Evolutionary conservation across 169 alveolate species (phyloP).

Genomic region (Plasmodium gonderi): DNA sequence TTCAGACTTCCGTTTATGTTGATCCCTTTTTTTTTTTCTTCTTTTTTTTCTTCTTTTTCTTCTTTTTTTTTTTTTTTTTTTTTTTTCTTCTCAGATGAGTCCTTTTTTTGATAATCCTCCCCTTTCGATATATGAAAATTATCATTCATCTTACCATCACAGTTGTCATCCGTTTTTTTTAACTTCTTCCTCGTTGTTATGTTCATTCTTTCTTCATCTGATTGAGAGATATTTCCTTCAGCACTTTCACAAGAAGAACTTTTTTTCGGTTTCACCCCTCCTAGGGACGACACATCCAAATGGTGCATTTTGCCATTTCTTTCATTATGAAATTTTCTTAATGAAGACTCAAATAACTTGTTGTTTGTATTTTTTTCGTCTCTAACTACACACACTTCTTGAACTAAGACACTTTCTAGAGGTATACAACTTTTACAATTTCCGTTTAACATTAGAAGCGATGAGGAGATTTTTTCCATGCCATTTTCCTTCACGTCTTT

Average conservation of each 20-base stretch:
- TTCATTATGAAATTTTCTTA: background rate
- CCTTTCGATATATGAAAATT: background rate
- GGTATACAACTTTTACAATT: background rate
- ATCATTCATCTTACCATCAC: background rate
- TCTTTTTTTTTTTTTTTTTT: background rate
- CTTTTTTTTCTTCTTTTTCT: background rate
- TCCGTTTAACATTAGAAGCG: background rate
- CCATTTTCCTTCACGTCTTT: background rate
- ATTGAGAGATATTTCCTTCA: background rate
- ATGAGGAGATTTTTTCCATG: background rate
- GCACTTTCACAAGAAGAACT: background rate
- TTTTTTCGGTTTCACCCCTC: background rate
- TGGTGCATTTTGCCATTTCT: background rate
- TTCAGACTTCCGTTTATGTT: too few relatives aligned
- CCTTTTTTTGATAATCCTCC: background rate
- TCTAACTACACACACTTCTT: background rate
- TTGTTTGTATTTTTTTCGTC: background rate
- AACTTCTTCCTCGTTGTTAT: background rate
- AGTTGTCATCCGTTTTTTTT: background rate
- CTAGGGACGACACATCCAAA: background rate
- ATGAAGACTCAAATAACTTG: background rate
- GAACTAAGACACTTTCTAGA: background rate
- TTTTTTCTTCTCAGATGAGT: background rate
- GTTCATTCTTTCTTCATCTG: background rate
- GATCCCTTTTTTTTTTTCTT: background rate